phyloP scores from a whole-genome alignment of 1,284 basidiomycete species.

The Afroboletus lepidellus region DNA sequence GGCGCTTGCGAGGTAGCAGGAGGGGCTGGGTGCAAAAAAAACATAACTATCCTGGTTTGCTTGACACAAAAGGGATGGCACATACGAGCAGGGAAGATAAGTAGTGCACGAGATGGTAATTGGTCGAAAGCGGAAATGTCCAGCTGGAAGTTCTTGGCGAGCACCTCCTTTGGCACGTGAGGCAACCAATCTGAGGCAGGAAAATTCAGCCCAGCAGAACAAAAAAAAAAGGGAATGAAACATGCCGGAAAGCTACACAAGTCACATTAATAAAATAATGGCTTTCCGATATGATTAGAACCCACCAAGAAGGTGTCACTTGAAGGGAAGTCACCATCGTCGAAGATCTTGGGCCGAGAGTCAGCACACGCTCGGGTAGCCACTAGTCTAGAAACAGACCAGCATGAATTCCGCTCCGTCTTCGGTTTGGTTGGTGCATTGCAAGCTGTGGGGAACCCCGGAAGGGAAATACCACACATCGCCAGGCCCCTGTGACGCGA shows the following conservation, averaged over 20 bases:
- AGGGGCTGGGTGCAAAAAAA: constrained; percentile 33
- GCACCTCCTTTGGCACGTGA: constrained; percentile 47
- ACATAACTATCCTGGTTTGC: not conserved
- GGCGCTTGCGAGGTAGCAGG: constrained; percentile 46
- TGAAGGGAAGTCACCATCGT: constrained; percentile 50
- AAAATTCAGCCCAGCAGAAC: not conserved
- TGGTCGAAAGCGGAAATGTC: constrained; percentile 41
- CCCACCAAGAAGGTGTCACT: constrained; percentile 50
- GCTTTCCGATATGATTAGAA: not conserved
- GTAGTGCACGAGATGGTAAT: constrained; percentile 47
- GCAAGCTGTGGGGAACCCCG: constrained; percentile 41
- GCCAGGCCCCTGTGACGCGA: constrained; percentile 32
- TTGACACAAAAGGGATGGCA: not conserved
- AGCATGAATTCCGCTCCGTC: constrained; percentile 57
- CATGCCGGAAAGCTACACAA: constrained; percentile 12
- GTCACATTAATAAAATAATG: not conserved
- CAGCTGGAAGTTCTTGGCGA: constrained; percentile 51
- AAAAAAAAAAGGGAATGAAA: constrained; percentile 1
- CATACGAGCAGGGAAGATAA: constrained; percentile 50
- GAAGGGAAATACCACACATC: constrained; percentile 60
- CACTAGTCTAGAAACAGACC: constrained; percentile 1
- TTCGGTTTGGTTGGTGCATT: constrained; percentile 43
- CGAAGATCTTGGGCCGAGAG: constrained; percentile 39
- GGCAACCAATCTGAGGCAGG: constrained; percentile 46
- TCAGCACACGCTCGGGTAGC: not conserved